These are phyloP conservation scores for Cordyceps javanica DNA, from an alignment of 2,329 filamentous ascomycete species.

Conservation along the genomic window DNA sequence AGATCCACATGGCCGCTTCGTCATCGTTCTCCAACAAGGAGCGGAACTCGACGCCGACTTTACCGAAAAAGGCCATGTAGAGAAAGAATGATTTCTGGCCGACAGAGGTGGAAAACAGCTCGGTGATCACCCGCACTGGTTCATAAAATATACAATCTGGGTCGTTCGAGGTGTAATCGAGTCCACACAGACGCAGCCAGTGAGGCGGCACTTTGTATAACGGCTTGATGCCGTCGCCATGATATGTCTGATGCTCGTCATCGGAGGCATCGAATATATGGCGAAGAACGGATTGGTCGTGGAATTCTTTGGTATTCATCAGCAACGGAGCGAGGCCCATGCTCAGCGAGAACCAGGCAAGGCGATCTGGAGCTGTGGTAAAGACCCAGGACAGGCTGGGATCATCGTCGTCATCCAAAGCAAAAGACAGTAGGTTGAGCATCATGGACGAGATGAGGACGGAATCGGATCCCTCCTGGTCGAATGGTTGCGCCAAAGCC, in stretches of 20 bases:
- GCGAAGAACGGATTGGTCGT: conserved; percentile 17
- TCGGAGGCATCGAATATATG: conserved; percentile 15
- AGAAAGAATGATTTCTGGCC: conserved; percentile 15
- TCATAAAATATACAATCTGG: conserved; percentile 12
- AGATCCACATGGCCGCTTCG: conserved; percentile 20
- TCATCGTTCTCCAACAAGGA: conserved; percentile 16
- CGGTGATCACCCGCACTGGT: conserved; percentile 15
- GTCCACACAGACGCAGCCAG: conserved; percentile 15
- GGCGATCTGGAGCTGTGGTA: conserved; percentile 12
- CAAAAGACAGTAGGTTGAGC: conserved; percentile 21
- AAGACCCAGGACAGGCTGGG: conserved; percentile 19
- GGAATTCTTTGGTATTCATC: conserved; percentile 16
- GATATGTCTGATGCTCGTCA: conserved; percentile 13
- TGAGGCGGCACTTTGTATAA: conserved; percentile 9
- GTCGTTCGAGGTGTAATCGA: conserved; percentile 8
- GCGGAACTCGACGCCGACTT: conserved; percentile 18
- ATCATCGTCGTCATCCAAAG: conserved; percentile 13
- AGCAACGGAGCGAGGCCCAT: conserved; percentile 20
- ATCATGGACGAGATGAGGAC: conserved; percentile 20
- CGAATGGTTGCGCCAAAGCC: conserved; percentile 17
- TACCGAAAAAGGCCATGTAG: conserved; percentile 19
- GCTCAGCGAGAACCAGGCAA: conserved; percentile 21
- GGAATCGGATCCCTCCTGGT: conserved; percentile 18
- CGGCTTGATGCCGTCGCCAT: conserved; percentile 3
- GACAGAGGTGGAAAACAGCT: conserved; percentile 12